Evolutionary conservation across 176 grass and related monocot genomes (phyloP), one percentile per base, ranked within the genome.

Genomic region (Saccharum spontaneum): DNA sequence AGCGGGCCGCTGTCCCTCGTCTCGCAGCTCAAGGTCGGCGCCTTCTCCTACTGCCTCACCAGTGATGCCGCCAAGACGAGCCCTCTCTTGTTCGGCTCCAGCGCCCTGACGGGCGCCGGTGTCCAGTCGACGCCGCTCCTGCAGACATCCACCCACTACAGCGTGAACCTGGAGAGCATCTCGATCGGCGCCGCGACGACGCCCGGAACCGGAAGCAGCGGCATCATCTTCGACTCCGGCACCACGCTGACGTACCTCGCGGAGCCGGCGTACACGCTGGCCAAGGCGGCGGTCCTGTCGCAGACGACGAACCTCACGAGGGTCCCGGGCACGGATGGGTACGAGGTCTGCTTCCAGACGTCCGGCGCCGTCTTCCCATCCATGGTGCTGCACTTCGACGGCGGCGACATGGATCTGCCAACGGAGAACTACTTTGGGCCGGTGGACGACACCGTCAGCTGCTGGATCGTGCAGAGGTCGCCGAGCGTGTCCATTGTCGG

Each of bases 201-300:
- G 28, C 2, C 17, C 2, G 33, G 67, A 0, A 26, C 44, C 2
- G 69, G 78, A 1, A 31, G 2, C 1, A 3, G 1, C 4, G 54
- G 67, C n/a, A 2, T 71, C 6, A 16, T 82, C 1, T 57, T 82
- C 67, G 86, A 87, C 59, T 76, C 86, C 15, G 79, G 85, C 55
- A 82, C 85, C 23, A 82, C 68, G 4, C 14, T 82, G 10, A 50
- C 85, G 7, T 82, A 5, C 78, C 69, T 87, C 11, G 30, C 6
- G 3, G 70, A 87, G 28, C 76, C 60, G 7, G 79, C 37, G 10
- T 87, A 87, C 78, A 31, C 48, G 14, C 0, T 1, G 18, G 69
- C 71, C 12, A 38, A 39, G 61, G 4, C 0, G 17, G 77, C 39
- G 8, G 1, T 87, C 22, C 37, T 73, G 22, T 26, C 50, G 23